Evolutionary conservation across 2,329 filamentous ascomycete genomes (phyloP).

Genomic region (Penicillium sp.): DNA sequence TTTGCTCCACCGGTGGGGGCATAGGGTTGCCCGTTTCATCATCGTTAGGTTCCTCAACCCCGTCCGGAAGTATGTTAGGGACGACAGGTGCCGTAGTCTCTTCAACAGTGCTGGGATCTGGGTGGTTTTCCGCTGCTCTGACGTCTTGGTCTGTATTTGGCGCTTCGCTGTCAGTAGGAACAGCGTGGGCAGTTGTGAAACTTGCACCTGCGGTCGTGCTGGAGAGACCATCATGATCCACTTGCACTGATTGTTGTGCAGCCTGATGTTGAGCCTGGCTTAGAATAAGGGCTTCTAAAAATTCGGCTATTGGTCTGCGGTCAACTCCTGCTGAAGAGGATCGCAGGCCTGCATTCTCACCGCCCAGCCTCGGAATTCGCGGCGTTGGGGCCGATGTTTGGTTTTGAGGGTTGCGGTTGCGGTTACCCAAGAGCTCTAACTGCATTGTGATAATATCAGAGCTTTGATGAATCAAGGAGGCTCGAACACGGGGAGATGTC

Average conservation of each 20-base stretch:
- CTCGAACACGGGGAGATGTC: slow-evolving; percentile 42
- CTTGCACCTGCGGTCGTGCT: slow-evolving; percentile 20
- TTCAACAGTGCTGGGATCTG: slow-evolving; percentile 9
- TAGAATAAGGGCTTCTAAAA: slow-evolving; percentile 37
- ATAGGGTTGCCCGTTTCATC: slow-evolving; percentile 19
- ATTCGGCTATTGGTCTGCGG: slow-evolving; percentile 33
- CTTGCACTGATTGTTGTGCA: slow-evolving; percentile 12
- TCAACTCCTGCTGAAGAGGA: slow-evolving; percentile 19
- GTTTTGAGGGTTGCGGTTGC: slow-evolving; percentile 23
- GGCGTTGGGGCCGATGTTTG: slow-evolving; percentile 13
- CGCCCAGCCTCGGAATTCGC: slow-evolving; percentile 13
- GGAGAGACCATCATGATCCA: slow-evolving; percentile 26
- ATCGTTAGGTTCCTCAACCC: slow-evolving; percentile 30
- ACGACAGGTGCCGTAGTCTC: no score
- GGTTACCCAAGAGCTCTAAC: slow-evolving; percentile 40
- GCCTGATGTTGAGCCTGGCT: slow-evolving; percentile 27
- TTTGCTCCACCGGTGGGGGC: slow-evolving; percentile 11
- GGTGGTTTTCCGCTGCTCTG: slow-evolving; percentile 4
- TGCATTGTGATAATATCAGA: slow-evolving; percentile 47
- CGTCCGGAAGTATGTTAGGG: slow-evolving; percentile 32
- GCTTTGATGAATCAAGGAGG: slow-evolving; percentile 44
- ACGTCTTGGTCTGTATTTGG: slow-evolving; percentile 13
- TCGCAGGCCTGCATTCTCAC: slow-evolving; percentile 12
- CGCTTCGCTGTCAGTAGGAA: no score
- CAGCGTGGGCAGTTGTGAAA: slow-evolving; percentile 1